Conservation (phyloP, 768 basidiomycete genomes). For the Suillus alpinus region DNA sequence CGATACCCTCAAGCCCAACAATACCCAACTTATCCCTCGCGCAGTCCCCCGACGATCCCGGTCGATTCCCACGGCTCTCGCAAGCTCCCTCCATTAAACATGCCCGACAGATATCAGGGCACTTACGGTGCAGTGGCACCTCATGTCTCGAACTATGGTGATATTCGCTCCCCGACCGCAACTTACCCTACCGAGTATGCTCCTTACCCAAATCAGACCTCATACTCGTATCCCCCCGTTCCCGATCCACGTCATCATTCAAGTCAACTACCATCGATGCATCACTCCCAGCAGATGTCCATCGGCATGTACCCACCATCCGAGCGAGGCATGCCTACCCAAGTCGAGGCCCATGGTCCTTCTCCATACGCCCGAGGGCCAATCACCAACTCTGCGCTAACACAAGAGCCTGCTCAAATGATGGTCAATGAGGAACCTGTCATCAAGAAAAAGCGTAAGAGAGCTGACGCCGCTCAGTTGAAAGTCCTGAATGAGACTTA, state of each 20-base stretch:
- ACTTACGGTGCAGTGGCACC: slow-evolving; percentile 35
- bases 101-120: slow-evolving; percentile 50
- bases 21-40: slow-evolving; percentile 47
- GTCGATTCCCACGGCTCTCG: slow-evolving; percentile 49
- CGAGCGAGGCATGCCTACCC: slow-evolving; percentile 37
- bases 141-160: slow-evolving; percentile 34
- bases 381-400: slow-evolving; percentile 29
- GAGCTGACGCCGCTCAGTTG: slow-evolving; percentile 76
- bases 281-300: slow-evolving; percentile 28
- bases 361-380: slow-evolving; percentile 50
- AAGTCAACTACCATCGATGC: slow-evolving; percentile 22
- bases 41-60: slow-evolving; percentile 48
- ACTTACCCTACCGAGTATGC: slow-evolving; percentile 58
- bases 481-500: slow-evolving; percentile 82
- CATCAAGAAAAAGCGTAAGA: slow-evolving; percentile 86
- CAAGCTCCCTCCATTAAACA: slow-evolving; percentile 55
- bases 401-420: slow-evolving; percentile 32
- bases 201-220: slow-evolving; percentile 38
- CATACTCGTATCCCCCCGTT: slow-evolving; percentile 32
- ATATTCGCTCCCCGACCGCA: slow-evolving; percentile 64
- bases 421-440: slow-evolving; percentile 57
- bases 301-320: slow-evolving; percentile 26
- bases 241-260: slow-evolving; percentile 36
- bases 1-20: slow-evolving; percentile 41
- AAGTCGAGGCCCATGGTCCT: slow-evolving; percentile 37